These are phyloP conservation scores for Solanum raphanifolium DNA, from an alignment of 257 asterid genomes.

Conservation along the genomic window DNA sequence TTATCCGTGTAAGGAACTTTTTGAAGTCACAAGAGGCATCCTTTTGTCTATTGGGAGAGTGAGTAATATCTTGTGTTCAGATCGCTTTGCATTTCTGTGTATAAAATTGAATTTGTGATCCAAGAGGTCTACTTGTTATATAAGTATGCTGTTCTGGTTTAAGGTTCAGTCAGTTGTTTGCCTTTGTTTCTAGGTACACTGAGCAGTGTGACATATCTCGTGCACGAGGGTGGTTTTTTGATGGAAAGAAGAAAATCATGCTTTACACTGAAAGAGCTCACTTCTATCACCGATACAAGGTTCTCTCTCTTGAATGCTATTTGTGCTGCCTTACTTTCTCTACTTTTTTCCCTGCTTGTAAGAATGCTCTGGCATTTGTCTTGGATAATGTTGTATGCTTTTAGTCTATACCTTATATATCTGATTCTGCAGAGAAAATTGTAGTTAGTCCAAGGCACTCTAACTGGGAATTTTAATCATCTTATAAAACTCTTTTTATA, in stretches of 20 bases:
- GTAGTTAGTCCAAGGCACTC: neutral
- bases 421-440: neutral
- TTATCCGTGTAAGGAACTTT: conserved; percentile 71
- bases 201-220: conserved; percentile 73
- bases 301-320: conserved; percentile 9
- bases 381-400: neutral
- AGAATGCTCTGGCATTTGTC: neutral
- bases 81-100: neutral
- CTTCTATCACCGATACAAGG: conserved; percentile 97
- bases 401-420: neutral
- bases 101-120: neutral
- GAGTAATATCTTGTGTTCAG: conserved; percentile 18
- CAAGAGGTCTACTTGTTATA: neutral
- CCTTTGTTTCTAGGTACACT: conserved; percentile 40
- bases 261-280: conserved; percentile 96
- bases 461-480: neutral
- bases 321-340: neutral
- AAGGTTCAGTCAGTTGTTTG: neutral
- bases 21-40: conserved; percentile 81
- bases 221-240: conserved; percentile 77
- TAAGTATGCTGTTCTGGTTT: neutral
- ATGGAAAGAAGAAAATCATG: conserved; percentile 71
- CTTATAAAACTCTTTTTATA: neutral
- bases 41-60: conserved; percentile 89
- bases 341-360: neutral